Percentiles rank a stretch among this genome's conserved stretches.
Evolutionary conservation across 2,329 filamentous ascomycete genomes (phyloP).

Genomic region (Xylariaceae sp.): DNA sequence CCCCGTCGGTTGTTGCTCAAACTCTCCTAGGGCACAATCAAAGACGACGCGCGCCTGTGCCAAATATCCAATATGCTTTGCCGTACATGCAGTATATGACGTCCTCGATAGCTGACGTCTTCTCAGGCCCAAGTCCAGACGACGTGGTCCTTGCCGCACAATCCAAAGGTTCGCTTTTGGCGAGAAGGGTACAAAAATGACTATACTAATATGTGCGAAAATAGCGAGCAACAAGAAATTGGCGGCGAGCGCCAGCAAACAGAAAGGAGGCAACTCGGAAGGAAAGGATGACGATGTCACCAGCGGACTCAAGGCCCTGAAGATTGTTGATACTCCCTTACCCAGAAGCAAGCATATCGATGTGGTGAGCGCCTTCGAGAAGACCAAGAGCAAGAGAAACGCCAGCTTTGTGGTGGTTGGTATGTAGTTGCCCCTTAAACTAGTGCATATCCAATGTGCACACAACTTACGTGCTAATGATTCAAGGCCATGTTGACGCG

Average conservation of each 20-base stretch:
- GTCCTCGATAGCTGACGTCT: slow-evolving; percentile 54
- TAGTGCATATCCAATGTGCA: background rate
- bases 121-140: slow-evolving; percentile 84
- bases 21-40: slow-evolving; percentile 44
- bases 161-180: slow-evolving; percentile 72
- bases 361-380: slow-evolving; percentile 75
- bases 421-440: slow-evolving; percentile 37
- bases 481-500: slow-evolving; percentile 84
- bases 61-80: slow-evolving; percentile 36
- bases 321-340: slow-evolving; percentile 49
- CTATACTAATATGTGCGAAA: slow-evolving; percentile 46
- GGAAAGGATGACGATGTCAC: slow-evolving; percentile 32
- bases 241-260: slow-evolving; percentile 37
- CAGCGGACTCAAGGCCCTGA: slow-evolving; percentile 36
- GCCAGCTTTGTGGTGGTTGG: slow-evolving; percentile 92
- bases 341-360: slow-evolving; percentile 75
- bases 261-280: slow-evolving; percentile 34
- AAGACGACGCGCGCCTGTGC: slow-evolving; percentile 20
- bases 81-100: slow-evolving; percentile 46
- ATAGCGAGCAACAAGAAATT: slow-evolving; percentile 47
- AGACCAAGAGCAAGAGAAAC: slow-evolving; percentile 67
- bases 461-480: slow-evolving; percentile 10
- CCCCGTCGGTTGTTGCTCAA: slow-evolving; percentile 53
- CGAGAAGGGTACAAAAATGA: slow-evolving; percentile 44
- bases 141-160: slow-evolving; percentile 84